These are phyloP conservation scores for Cylindrotheca closterium DNA, from an alignment of 108 stramenopile genomes.

Conservation along the genomic window DNA sequence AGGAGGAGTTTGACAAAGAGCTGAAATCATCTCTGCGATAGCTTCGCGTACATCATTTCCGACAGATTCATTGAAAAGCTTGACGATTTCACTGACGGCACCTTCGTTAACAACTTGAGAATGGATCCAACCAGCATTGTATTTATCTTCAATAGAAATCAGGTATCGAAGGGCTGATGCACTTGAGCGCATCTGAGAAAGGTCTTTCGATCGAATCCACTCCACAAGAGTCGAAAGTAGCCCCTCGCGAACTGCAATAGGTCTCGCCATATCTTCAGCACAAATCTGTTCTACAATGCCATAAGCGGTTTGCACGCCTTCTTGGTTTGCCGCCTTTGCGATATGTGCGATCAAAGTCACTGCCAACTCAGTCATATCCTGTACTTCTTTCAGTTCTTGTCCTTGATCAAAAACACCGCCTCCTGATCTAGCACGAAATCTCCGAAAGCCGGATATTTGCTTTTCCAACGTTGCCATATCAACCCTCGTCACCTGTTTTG, in stretches of 20 bases:
- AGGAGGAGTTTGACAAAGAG: conserved; percentile 58
- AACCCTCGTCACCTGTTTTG: conserved; percentile 8
- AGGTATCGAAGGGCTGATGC: conserved; percentile 49
- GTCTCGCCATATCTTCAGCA: conserved; percentile 44
- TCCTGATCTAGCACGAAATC: conserved; percentile 9
- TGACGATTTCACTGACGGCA: conserved; percentile 50
- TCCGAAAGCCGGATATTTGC: conserved; percentile 10
- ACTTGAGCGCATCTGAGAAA: conserved; percentile 40
- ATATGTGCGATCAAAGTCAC: conserved; percentile 50
- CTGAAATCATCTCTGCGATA: conserved; percentile 55
- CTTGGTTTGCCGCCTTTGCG: conserved; percentile 20
- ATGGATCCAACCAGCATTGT: conserved; percentile 77
- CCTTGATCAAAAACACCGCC: conserved; percentile 39
- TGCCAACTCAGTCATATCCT: conserved; percentile 47
- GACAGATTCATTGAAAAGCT: conserved; percentile 36
- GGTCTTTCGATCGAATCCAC: conserved; percentile 52
- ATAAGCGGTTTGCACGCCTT: conserved; percentile 17
- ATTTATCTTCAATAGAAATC: conserved; percentile 51
- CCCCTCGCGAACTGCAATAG: conserved; percentile 64
- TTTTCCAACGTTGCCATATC: conserved; percentile 10
- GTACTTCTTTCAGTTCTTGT: conserved; percentile 40
- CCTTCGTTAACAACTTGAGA: conserved; percentile 68
- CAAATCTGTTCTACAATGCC: conserved; percentile 60
- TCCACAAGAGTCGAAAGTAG: conserved; percentile 45
- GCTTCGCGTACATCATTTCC: conserved; percentile 47